Percentiles rank a stretch among this genome's conserved stretches.
Conservation (phyloP, 129 eudicot species). For the Solidago caesia region DNA sequence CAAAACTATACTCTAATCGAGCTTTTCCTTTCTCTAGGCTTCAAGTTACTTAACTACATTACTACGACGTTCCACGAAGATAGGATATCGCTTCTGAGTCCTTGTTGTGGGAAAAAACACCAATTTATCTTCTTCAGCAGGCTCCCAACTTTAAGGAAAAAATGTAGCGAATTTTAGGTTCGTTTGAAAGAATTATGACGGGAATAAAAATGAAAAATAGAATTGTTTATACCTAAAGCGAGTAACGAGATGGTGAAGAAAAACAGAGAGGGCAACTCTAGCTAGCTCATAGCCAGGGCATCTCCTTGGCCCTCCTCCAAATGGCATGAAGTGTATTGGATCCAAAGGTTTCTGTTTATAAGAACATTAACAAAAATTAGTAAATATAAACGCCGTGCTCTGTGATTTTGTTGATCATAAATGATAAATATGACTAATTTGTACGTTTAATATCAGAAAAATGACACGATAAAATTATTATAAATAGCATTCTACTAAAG, state of each 20-base stretch:
- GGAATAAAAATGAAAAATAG: neutral
- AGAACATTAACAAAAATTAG: neutral
- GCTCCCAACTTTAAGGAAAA: conserved; percentile 59
- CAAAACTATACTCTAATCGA: conserved; percentile 13
- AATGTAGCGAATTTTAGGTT: neutral
- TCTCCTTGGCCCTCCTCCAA: conserved; percentile 95
- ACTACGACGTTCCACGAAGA: conserved; percentile 42
- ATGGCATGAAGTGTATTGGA: conserved; percentile 62
- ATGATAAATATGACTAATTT: neutral
- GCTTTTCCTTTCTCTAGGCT: conserved; percentile 10
- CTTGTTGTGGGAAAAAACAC: conserved; percentile 88
- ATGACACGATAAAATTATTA: neutral
- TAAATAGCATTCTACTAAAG: neutral
- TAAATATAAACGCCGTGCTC: neutral
- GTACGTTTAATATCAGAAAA: neutral
- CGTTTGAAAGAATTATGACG: neutral
- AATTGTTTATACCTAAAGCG: conserved; percentile 49
- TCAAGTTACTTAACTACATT: conserved; percentile 12
- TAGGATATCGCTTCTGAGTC: conserved; percentile 82
- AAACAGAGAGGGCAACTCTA: conserved; percentile 79
- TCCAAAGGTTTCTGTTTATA: conserved; percentile 36
- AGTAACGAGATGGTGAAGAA: conserved; percentile 83
- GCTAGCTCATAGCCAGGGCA: conserved; percentile 95
- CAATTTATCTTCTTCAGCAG: conserved; percentile 81
- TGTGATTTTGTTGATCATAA: neutral